Evolutionary conservation across 192 early-diverging fungal genomes (phyloP).

Genomic region (Coemansia sp.): DNA sequence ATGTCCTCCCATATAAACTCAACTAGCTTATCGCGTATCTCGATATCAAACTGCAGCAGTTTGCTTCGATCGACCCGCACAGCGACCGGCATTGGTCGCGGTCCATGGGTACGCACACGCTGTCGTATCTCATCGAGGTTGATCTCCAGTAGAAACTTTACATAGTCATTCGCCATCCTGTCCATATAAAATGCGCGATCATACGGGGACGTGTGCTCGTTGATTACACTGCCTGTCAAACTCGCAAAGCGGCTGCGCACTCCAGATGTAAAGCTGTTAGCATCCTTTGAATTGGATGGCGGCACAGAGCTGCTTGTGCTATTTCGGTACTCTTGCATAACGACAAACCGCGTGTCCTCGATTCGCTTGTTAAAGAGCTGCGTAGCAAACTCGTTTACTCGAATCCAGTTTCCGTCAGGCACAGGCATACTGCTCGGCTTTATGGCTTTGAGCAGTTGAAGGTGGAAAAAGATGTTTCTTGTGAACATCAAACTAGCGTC

Average conservation of each 20-base stretch:
- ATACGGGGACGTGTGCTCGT: constrained; percentile 25
- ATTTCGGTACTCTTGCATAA: constrained; percentile 31
- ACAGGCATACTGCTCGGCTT: constrained; percentile 19
- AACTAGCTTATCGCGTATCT: constrained; percentile 24
- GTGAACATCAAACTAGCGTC: constrained; percentile 30
- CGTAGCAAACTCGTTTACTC: constrained; percentile 45
- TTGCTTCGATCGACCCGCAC: constrained; percentile 21
- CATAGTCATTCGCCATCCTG: constrained; percentile 22
- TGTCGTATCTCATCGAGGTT: constrained; percentile 24
- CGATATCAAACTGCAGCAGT: constrained; percentile 28
- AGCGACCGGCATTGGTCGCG: constrained; percentile 42
- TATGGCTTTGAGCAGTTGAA: constrained; percentile 23
- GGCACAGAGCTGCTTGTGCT: not conserved
- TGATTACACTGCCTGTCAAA: constrained; percentile 13
- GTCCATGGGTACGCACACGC: constrained; percentile 19
- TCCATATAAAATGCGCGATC: constrained; percentile 34
- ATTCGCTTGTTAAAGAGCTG: constrained; percentile 40
- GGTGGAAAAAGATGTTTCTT: constrained; percentile 42
- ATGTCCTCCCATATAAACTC: constrained; percentile 44
- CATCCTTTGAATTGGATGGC: not conserved
- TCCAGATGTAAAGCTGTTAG: constrained; percentile 4
- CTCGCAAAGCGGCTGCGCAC: constrained; percentile 13
- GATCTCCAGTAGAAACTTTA: constrained; percentile 25
- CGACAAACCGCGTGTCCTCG: constrained; percentile 23
- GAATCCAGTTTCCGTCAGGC: constrained; percentile 28